Conservation (phyloP, 257 asterid species). For the Linderniella brevidens region DNA sequence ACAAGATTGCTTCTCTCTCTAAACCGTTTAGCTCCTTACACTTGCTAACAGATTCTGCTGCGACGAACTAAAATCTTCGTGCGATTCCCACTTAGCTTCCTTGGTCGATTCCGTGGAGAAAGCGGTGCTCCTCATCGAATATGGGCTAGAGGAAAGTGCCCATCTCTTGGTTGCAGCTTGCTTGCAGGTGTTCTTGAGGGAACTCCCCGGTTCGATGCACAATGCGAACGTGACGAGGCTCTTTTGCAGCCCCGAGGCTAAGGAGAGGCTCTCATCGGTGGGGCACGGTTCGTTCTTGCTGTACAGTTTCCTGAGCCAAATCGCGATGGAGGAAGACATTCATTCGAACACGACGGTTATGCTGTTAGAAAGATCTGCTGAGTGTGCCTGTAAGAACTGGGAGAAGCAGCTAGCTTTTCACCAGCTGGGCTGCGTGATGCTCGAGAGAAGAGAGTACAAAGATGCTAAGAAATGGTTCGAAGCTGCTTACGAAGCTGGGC, state of each 20-base stretch:
- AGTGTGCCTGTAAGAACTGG: constrained; percentile 62
- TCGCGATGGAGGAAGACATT: constrained; percentile 74
- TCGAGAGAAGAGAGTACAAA: constrained; percentile 68
- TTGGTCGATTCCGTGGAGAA: constrained; percentile 48
- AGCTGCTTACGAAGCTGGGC: constrained; percentile 60
- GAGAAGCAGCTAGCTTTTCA: constrained; percentile 70
- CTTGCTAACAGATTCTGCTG: constrained; percentile 83
- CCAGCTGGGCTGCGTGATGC: constrained; percentile 92
- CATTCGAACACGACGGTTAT: constrained; percentile 67
- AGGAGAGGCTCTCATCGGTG: constrained; percentile 30
- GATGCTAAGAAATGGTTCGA: constrained; percentile 90
- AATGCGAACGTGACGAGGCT: constrained; percentile 35
- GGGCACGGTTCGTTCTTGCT: constrained; percentile 81
- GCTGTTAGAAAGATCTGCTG: constrained; percentile 77
- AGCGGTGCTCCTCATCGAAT: constrained; percentile 51
- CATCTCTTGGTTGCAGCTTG: constrained; percentile 87
- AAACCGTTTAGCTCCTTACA: constrained; percentile 55
- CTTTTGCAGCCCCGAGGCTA: constrained; percentile 59
- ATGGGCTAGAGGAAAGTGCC: constrained; percentile 70
- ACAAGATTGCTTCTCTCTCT: constrained; percentile 62
- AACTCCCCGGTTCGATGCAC: constrained; percentile 57
- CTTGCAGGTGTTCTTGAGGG: constrained; percentile 81
- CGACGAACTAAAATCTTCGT: constrained; percentile 61
- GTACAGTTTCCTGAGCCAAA: constrained; percentile 61
- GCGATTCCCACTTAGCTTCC: constrained; percentile 63